Conservation (phyloP, 148 eudicot genomes). For the Rhododendron henanense region DNA sequence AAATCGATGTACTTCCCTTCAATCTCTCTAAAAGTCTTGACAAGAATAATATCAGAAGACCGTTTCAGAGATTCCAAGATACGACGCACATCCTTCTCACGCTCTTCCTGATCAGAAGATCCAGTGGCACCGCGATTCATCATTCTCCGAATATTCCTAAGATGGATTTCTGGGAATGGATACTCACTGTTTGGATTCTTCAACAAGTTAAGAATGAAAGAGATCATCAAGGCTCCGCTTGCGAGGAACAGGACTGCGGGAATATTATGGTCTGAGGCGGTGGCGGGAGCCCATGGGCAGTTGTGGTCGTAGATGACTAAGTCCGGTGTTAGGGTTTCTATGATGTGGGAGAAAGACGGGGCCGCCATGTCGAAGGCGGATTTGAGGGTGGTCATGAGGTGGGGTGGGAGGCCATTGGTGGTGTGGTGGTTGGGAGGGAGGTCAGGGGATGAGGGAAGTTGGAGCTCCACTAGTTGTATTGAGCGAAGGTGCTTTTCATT, state of each 20-base stretch:
- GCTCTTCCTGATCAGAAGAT: too few relatives aligned
- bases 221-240: neutral
- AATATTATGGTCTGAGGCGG: neutral
- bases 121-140: neutral
- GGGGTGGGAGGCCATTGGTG: slow-evolving; percentile 33
- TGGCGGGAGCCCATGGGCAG: slow-evolving; percentile 24
- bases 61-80: neutral
- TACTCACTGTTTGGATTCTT: neutral
- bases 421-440: slow-evolving; percentile 27
- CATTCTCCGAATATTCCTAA: slow-evolving; percentile 3
- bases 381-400: slow-evolving; percentile 26
- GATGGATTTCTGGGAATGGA: slow-evolving; percentile 9
- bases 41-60: slow-evolving; percentile 6
- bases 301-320: slow-evolving; percentile 26
- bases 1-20: slow-evolving; percentile 24
- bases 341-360: neutral
- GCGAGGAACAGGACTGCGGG: slow-evolving; percentile 23
- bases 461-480: slow-evolving; percentile 4
- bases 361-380: slow-evolving; percentile 14
- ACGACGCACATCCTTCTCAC: neutral
- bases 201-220: neutral
- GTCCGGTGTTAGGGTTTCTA: slow-evolving; percentile 14
- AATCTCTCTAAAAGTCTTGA: slow-evolving; percentile 12
- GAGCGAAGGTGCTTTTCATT: neutral
- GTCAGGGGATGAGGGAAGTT: neutral